phyloP scores from a whole-genome alignment of 2,329 filamentous ascomycete genomes.

The Dactylellina parvicollis region DNA sequence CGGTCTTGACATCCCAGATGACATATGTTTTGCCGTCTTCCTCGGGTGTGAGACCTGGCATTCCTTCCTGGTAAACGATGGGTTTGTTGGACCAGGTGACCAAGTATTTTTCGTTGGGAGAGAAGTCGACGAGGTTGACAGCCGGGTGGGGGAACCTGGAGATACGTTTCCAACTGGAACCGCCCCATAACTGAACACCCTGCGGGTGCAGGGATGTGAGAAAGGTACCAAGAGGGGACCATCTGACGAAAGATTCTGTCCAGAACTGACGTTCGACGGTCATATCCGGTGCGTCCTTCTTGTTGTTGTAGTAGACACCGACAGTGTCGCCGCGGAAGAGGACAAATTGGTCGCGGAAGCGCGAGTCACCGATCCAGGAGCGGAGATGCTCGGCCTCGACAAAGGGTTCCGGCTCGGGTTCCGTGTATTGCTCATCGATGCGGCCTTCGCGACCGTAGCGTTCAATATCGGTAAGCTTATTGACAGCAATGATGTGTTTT shows the following conservation, averaged over 20 bases:
- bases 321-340: constrained; percentile 93
- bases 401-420: constrained; percentile 84
- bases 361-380: constrained; percentile 89
- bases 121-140: constrained; percentile 96
- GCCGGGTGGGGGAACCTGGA: constrained; percentile 94
- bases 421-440: constrained; percentile 87
- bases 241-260: constrained; percentile 98
- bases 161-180: constrained; percentile 85
- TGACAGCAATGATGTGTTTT: constrained; percentile 92
- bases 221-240: constrained; percentile 94
- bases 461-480: constrained; percentile 98
- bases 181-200: constrained; percentile 97
- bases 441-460: constrained; percentile 93
- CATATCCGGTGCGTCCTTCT: constrained; percentile 85
- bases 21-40: constrained; percentile 99
- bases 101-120: constrained; percentile 88
- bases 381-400: constrained; percentile 91
- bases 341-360: constrained; percentile 92
- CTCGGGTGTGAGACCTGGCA: constrained; percentile 83
- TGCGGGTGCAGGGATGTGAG: constrained; percentile 94
- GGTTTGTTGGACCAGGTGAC: constrained; percentile 97
- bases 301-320: constrained; percentile 98
- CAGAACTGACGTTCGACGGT: constrained; percentile 93
- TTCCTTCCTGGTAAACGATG: constrained; percentile 89
- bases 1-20: constrained; percentile 94